Evolutionary conservation across 1,284 basidiomycete genomes (phyloP), one percentile per base, ranked within the genome.

Genomic region (Bondarzewia mesenterica): DNA sequence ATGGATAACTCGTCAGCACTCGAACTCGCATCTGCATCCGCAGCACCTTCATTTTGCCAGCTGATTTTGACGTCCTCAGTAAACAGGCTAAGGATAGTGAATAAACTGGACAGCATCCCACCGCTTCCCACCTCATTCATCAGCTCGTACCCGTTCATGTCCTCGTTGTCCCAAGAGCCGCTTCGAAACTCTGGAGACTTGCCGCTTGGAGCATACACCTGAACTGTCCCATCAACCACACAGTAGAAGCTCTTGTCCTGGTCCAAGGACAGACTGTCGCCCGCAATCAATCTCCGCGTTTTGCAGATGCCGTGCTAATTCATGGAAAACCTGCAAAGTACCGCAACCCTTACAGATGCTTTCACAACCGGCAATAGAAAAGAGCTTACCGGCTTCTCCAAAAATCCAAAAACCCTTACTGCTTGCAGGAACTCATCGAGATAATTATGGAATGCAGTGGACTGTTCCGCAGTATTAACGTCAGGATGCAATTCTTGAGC

Each of bases 31-130:
- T 54, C 46, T 15, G 59, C 58, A 32, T 54, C 57, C 45, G 59
- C 59, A 6, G 38, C 62, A 23, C 69, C 67, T 20, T 78, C 79
- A 51, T 85, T 82, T 62, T 86, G 82, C 89, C 91, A 95, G 51
- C 90, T 87, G 57, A 98, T 81, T 65, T 93, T 88, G 58, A 99
- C 86, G 60, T 98, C 89, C 65, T 99, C 95, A 1, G 96, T 99
- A 68, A 99, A 99, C 42, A 99, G 58, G 46, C 73, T 89, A 46
- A 99, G 77, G 61, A 99, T 99, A 12, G 93, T 97, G 68, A 99
- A 98, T 36, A 98, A 74, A 58, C 92, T 95, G 36, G 93, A 95
- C 14, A 98, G 73, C 0, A 93, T 99, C 8, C 95, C 93, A 5
- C 93, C 93, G n/a, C 85, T 88, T 36, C 89, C 85, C 25, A 97